phyloP scores from a whole-genome alignment of 768 basidiomycete species.

The Megacollybia marginata region DNA sequence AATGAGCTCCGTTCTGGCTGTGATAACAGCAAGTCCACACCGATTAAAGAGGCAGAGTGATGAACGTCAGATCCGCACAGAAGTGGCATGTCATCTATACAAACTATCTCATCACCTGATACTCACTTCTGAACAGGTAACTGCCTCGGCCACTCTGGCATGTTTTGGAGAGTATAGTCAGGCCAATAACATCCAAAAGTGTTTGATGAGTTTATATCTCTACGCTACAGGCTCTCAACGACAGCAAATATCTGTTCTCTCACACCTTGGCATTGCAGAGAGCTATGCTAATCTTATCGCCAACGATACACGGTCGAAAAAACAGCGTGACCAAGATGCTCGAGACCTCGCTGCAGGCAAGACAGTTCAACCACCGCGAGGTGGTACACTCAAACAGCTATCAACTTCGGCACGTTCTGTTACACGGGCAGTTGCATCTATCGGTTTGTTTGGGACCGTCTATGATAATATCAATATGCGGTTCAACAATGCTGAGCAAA shows the following conservation, averaged over 20 bases:
- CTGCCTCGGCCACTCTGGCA: no score
- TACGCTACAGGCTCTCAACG: constrained; percentile 15
- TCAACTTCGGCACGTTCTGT: constrained; percentile 12
- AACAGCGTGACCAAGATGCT: neutral
- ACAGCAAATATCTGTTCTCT: constrained; percentile 15
- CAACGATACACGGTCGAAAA: neutral
- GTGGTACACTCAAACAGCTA: constrained; percentile 5
- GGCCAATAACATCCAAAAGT: neutral
- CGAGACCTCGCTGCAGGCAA: neutral
- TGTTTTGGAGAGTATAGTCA: neutral
- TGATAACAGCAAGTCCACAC: no score
- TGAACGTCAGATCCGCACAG: no score
- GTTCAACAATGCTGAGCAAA: no score
- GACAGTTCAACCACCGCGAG: neutral
- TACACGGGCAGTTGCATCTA: constrained; percentile 7
- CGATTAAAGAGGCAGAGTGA: no score
- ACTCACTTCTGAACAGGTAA: no score
- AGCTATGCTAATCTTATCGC: constrained; percentile 12
- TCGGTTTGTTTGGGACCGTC: no score
- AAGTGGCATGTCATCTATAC: no score
- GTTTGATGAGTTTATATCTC: constrained; percentile 1
- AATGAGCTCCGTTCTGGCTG: no score
- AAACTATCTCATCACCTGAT: no score
- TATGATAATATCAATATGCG: no score
- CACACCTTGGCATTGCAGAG: constrained; percentile 9